Evolutionary conservation across 2,329 filamentous ascomycete genomes (phyloP).

Genomic region (Xylaria polymorpha): DNA sequence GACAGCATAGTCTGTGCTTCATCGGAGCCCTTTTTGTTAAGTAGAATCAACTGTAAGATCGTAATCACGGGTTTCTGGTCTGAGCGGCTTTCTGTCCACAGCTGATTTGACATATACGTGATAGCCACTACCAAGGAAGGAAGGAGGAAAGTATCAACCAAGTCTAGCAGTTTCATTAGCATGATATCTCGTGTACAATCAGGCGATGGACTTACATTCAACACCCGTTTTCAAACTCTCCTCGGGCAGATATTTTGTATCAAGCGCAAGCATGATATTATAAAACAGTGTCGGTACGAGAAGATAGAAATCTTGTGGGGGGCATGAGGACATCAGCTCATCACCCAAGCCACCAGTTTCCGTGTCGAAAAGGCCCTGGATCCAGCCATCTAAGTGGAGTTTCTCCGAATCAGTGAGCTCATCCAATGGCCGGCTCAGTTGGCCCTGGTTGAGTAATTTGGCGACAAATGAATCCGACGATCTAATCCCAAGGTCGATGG

Average conservation of each 20-base stretch:
- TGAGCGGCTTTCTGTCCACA: slow-evolving; percentile 70
- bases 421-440: slow-evolving; percentile 66
- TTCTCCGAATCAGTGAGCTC: slow-evolving; percentile 74
- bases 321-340: slow-evolving; percentile 83
- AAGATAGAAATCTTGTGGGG: slow-evolving; percentile 84
- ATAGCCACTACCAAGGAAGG: slow-evolving; percentile 81
- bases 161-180: slow-evolving; percentile 59
- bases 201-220: slow-evolving; percentile 68
- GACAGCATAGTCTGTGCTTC: slow-evolving; percentile 78
- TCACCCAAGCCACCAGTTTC: slow-evolving; percentile 80
- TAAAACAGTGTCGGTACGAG: slow-evolving; percentile 81
- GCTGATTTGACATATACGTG: slow-evolving; percentile 75
- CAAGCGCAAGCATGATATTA: slow-evolving; percentile 77
- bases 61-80: slow-evolving; percentile 77
- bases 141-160: slow-evolving; percentile 83
- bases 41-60: slow-evolving; percentile 78
- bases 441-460: slow-evolving; percentile 70
- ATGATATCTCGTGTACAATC: slow-evolving; percentile 37
- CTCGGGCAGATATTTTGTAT: slow-evolving; percentile 72
- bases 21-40: slow-evolving; percentile 74
- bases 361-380: slow-evolving; percentile 79
- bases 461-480: slow-evolving; percentile 74
- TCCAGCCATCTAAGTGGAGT: slow-evolving; percentile 77
- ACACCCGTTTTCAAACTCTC: slow-evolving; percentile 79
- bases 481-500: slow-evolving; percentile 71